Conservation (phyloP, 2,329 filamentous ascomycete species). For the Aspergillus floridensis region DNA sequence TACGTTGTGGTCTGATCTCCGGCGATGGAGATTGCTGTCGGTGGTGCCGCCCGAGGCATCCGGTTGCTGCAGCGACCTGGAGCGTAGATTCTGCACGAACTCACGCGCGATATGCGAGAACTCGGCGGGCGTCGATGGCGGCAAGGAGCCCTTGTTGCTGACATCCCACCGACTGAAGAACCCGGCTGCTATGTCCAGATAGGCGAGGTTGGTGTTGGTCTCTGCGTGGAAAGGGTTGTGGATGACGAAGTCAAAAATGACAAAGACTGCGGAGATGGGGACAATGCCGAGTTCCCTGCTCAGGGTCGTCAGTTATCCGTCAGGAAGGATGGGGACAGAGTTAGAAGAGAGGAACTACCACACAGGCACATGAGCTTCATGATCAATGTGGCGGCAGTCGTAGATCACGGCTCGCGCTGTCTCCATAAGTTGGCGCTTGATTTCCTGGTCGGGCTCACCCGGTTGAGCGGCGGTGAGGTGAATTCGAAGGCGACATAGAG, state of each 20-base stretch:
- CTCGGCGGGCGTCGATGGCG: slow-evolving; percentile 38
- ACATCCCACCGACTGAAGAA: slow-evolving; percentile 45
- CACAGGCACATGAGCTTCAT: slow-evolving; percentile 29
- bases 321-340: background rate
- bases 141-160: slow-evolving; percentile 37
- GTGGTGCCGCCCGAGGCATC: background rate
- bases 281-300: slow-evolving; percentile 33
- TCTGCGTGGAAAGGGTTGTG: slow-evolving; percentile 38
- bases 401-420: background rate
- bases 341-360: slow-evolving; percentile 23
- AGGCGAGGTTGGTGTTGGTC: slow-evolving; percentile 37
- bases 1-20: background rate
- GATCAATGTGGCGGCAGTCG: background rate
- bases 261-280: slow-evolving; percentile 40
- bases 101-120: slow-evolving; percentile 46
- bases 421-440: background rate
- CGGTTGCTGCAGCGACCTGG: background rate
- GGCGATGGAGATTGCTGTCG: background rate
- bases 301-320: background rate
- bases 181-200: slow-evolving; percentile 43
- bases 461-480: background rate
- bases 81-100: slow-evolving; percentile 28
- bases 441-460: background rate
- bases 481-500: background rate
- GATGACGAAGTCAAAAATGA: slow-evolving; percentile 45